Conservation (phyloP, 495 filamentous ascomycete species). For the Xylaria scruposa region DNA sequence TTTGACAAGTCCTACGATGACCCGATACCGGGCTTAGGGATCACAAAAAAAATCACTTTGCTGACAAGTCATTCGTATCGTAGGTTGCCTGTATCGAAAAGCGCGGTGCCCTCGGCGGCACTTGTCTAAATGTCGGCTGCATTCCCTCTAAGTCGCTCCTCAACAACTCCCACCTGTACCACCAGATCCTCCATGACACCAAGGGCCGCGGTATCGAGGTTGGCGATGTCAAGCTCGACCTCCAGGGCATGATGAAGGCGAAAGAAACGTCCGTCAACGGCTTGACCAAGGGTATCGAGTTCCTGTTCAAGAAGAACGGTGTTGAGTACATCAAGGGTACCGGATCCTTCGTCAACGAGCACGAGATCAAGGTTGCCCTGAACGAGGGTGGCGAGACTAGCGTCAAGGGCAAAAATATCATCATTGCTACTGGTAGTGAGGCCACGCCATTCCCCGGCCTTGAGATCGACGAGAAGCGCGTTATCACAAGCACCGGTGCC, state of each 20-base stretch:
- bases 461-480: conserved; percentile 94
- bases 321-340: conserved; percentile 96
- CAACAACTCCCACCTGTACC: conserved; percentile 99
- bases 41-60: not conserved
- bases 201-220: conserved; percentile 95
- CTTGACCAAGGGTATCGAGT: conserved; percentile 96
- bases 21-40: not conserved
- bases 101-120: conserved; percentile 92
- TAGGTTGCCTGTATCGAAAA: conserved; percentile 99
- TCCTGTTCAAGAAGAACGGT: conserved; percentile 97
- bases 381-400: conserved; percentile 87
- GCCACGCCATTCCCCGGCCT: conserved; percentile 95
- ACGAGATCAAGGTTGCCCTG: conserved; percentile 90
- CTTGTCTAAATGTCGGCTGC: conserved; percentile 98
- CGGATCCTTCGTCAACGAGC: conserved; percentile 82
- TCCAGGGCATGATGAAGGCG: conserved; percentile 94
- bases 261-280: conserved; percentile 90
- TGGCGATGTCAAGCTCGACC: conserved; percentile 94
- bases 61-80: conserved; percentile 29
- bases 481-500: conserved; percentile 95
- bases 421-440: conserved; percentile 95
- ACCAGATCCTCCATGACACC: conserved; percentile 95
- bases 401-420: conserved; percentile 90
- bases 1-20: conserved; percentile 3
- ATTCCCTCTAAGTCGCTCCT: conserved; percentile 99